These are phyloP conservation scores for Penicillium canariense DNA, from an alignment of 495 filamentous ascomycete species.

Conservation along the genomic window DNA sequence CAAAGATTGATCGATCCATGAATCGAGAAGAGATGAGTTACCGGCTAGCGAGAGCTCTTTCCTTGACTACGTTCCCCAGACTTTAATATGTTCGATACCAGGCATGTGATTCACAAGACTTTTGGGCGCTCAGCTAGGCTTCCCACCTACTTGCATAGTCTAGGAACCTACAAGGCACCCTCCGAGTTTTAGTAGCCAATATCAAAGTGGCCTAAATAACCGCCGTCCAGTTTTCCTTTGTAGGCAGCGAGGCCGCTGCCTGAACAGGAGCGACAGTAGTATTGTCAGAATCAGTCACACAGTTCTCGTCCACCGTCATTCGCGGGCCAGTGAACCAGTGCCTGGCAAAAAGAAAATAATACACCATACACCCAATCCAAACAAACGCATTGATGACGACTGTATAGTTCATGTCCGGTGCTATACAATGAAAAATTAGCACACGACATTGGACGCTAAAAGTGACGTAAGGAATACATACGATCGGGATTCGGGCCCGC, in stretches of 20 bases:
- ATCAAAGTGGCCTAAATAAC: neutral
- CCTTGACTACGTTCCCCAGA: no score
- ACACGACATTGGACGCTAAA: neutral
- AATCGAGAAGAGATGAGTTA: no score
- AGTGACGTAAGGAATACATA: slow-evolving; percentile 25
- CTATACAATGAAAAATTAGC: slow-evolving; percentile 20
- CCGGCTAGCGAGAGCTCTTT: no score
- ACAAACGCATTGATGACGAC: slow-evolving; percentile 63
- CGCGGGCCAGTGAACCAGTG: slow-evolving; percentile 75
- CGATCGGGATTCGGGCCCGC: slow-evolving; percentile 52
- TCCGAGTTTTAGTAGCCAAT: no score
- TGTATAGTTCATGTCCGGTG: slow-evolving; percentile 63
- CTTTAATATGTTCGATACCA: no score
- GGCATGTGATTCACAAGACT: no score
- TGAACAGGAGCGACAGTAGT: neutral
- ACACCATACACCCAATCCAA: slow-evolving; percentile 58
- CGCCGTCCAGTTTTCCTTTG: no score
- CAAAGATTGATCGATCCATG: no score
- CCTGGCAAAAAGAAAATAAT: slow-evolving; percentile 62
- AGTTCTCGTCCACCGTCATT: slow-evolving; percentile 55
- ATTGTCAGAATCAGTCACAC: slow-evolving; percentile 3
- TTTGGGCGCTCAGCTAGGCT: no score
- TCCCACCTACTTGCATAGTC: no score
- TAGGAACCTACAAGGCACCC: no score
- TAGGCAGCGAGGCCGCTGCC: neutral